Conservation (phyloP, 1,284 basidiomycete genomes). For the Tilletia walkeri region DNA sequence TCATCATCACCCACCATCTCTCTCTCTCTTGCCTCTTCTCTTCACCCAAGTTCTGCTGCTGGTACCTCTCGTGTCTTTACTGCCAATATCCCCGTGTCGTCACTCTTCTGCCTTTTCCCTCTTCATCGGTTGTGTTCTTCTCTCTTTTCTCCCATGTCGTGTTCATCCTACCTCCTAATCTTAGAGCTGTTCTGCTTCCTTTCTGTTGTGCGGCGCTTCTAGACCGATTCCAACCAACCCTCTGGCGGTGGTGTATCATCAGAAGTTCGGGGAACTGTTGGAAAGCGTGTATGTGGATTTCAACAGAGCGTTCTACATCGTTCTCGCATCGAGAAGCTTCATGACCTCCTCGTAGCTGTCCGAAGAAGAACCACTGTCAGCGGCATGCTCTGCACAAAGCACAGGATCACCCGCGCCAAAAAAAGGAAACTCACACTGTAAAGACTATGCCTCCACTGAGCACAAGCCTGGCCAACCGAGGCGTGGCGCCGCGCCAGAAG, state of each 20-base stretch:
- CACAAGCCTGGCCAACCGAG: slow-evolving; percentile 58
- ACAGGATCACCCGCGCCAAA: background rate
- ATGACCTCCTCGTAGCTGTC: slow-evolving; percentile 37
- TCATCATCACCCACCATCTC: background rate
- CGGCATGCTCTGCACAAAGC: background rate
- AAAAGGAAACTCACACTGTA: slow-evolving; percentile 69
- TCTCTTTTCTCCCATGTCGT: background rate
- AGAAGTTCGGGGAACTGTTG: no score
- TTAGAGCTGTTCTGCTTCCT: background rate
- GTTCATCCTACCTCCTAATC: background rate
- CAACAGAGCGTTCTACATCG: slow-evolving; percentile 25
- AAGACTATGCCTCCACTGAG: slow-evolving; percentile 93
- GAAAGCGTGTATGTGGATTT: no score
- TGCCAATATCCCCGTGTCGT: background rate
- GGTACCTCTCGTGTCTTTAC: background rate
- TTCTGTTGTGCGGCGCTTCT: background rate
- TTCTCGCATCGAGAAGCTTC: slow-evolving; percentile 35
- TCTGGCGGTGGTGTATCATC: no score
- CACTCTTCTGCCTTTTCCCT: background rate
- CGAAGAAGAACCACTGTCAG: background rate
- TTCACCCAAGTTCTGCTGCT: background rate
- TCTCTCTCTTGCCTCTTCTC: background rate
- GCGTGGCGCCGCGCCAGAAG: slow-evolving; percentile 93
- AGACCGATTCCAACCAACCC: background rate
- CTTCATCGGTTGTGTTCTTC: background rate